Base-by-base conservation (phyloP, 768 basidiomycete species). In the Boletus edulis region DNA sequence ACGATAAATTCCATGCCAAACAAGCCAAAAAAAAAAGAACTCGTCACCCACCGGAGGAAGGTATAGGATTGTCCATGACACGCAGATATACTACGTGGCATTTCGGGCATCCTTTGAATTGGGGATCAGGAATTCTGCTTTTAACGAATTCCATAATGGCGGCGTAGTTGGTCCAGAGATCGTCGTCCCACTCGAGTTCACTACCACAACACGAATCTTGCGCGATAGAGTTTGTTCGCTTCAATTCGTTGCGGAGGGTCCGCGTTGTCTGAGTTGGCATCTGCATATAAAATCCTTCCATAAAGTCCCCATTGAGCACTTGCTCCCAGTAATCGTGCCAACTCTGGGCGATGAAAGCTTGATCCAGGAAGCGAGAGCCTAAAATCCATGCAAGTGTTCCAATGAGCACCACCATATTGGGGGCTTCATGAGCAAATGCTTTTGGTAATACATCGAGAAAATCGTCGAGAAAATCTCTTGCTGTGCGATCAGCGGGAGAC, bases 61-160 rank as follows among this genome's bases (percentile, higher is more conserved):
- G 31, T 17, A 11, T 3, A 3, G 17, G 7, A 27, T 24, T 50
- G 7, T 11, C 31, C 39, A 50, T 22, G 15, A 14, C 14, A 34
- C 1, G 6, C 4, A 41, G 39, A 32, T 50, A 50, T 50, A 20
- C 31, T 15, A n/a, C 20, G 6, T 50, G 39, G 13, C 49, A 50
- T 42, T 50, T 34, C 9, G 27, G 40, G 12, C 49, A 50, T 18
- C 49, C 49, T 32, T 41, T 6, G 49, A 50, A 42, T 32, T 11
- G 10, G 5, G 40, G 40, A 27, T 29, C 49, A 34, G 29, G 49
- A 14, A 41, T 42, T 5, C 9, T 41, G n/a, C 40, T 42, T 22
- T 50, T 50, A 22, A 50, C 40, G 13, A 50, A 50, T 31, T 50
- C 40, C 40, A 50, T 20, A 22, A 50, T 50, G 13, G 39, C 49